Conservation (phyloP, 1,284 basidiomycete genomes). For the Pseudozyma tsukubaensis region DNA sequence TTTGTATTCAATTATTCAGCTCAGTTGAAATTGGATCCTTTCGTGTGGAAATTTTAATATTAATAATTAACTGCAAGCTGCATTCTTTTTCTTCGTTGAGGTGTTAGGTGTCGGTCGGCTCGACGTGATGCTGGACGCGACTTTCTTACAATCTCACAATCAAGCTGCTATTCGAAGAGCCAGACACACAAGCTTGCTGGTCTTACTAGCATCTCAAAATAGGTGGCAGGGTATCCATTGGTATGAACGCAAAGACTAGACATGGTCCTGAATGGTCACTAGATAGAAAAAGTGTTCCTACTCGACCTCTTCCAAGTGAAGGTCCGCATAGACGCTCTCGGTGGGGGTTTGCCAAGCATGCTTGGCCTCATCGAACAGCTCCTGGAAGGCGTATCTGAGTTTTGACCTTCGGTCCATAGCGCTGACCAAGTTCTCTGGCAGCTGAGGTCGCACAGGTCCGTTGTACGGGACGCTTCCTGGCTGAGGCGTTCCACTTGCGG, state of each 20-base stretch:
- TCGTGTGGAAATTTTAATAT: no score
- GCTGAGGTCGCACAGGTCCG: conserved; percentile 57
- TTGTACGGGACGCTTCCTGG: conserved; percentile 37
- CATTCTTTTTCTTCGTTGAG: no score
- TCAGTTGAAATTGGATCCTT: no score
- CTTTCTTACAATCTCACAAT: no score
- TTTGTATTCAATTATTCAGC: no score
- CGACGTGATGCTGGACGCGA: no score
- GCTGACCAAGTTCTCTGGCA: conserved; percentile 55
- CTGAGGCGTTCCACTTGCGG: conserved; percentile 37
- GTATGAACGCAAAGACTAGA: background rate
- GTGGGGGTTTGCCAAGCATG: conserved; percentile 56
- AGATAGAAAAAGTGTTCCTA: conserved; percentile 1
- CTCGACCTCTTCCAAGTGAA: conserved; percentile 41
- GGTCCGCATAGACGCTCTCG: conserved; percentile 54
- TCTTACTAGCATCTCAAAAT: no score
- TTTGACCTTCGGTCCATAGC: conserved; percentile 58
- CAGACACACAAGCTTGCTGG: no score
- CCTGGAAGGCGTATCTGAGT: conserved; percentile 60
- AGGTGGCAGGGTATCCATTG: background rate
- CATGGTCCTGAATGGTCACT: background rate
- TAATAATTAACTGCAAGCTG: no score
- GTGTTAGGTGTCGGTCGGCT: no score
- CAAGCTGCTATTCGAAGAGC: no score
- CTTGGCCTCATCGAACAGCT: conserved; percentile 57